Percentiles rank a stretch among this genome's conserved stretches.
Conservation (phyloP, 768 basidiomycete genomes). For the Butyriboletus loyo region DNA sequence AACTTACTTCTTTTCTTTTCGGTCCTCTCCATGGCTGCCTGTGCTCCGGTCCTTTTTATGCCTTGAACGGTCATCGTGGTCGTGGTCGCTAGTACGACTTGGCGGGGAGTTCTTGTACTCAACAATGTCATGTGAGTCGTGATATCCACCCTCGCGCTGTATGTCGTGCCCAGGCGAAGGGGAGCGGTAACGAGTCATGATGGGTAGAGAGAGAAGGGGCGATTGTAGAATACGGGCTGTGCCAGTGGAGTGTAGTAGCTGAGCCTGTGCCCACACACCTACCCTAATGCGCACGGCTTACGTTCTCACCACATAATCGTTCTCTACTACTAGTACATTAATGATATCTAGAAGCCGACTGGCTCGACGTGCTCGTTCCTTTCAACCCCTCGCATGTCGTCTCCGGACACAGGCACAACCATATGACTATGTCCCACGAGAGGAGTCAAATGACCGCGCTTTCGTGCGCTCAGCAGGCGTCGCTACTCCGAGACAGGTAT, state of each 20-base stretch:
- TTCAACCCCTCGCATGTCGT: slow-evolving; percentile 31
- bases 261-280: neutral
- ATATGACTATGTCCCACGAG: slow-evolving; percentile 38
- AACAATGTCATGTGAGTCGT: slow-evolving; percentile 34
- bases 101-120: slow-evolving; percentile 30
- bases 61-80: slow-evolving; percentile 29
- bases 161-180: slow-evolving; percentile 40
- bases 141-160: slow-evolving; percentile 30
- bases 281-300: neutral
- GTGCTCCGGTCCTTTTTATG: slow-evolving; percentile 23
- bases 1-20: slow-evolving; percentile 49
- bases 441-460: slow-evolving; percentile 32
- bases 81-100: slow-evolving; percentile 31
- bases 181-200: slow-evolving; percentile 47
- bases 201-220: neutral
- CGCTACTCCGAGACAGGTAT: slow-evolving; percentile 59
- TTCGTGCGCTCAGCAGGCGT: slow-evolving; percentile 42
- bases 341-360: slow-evolving; percentile 24
- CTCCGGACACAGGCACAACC: slow-evolving; percentile 58
- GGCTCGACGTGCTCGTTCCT: slow-evolving; percentile 27
- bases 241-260: neutral
- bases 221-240: neutral
- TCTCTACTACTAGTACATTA: neutral
- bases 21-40: slow-evolving; percentile 24
- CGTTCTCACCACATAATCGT: neutral